Evolutionary conservation across 306 rosid species (phyloP).

Genomic region (Mucuna pruriens): DNA sequence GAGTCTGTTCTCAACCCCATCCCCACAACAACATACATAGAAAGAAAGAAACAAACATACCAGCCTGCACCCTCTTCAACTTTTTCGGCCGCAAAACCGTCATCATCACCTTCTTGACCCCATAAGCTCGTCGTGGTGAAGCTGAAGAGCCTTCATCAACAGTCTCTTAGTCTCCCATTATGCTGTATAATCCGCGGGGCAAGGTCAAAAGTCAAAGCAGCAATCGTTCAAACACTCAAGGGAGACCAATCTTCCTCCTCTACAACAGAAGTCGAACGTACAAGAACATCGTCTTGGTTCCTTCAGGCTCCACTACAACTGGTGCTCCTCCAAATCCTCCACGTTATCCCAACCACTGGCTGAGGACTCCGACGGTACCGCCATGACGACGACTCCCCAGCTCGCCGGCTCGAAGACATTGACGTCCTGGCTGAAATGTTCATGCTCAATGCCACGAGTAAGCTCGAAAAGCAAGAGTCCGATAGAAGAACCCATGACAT

Average conservation of each 20-base stretch:
- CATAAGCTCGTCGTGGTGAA: slow-evolving; percentile 51
- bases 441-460: slow-evolving; percentile 72
- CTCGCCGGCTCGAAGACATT: slow-evolving; percentile 83
- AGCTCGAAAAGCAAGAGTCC: slow-evolving; percentile 90
- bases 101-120: slow-evolving; percentile 42
- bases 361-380: too few species aligned
- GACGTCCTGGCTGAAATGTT: slow-evolving; percentile 78
- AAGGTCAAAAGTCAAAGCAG: slow-evolving; percentile 60
- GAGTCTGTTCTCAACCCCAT: background rate
- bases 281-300: slow-evolving; percentile 69
- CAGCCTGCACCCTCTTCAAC: slow-evolving; percentile 54
- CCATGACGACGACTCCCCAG: slow-evolving; percentile 51
- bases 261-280: slow-evolving; percentile 15
- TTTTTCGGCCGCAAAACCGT: slow-evolving; percentile 46
- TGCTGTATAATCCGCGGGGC: slow-evolving; percentile 58
- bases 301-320: slow-evolving; percentile 86
- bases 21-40: background rate
- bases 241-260: slow-evolving; percentile 37
- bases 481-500: slow-evolving; percentile 77
- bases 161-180: slow-evolving; percentile 67
- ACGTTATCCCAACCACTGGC: slow-evolving; percentile 50
- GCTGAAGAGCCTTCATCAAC: slow-evolving; percentile 65
- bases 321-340: slow-evolving; percentile 75
- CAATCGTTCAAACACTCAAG: slow-evolving; percentile 39
- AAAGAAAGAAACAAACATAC: slow-evolving; percentile 50